Evolutionary conservation across 441 rosid genomes (phyloP).

Genomic region (Pelargonium fulgidum): DNA sequence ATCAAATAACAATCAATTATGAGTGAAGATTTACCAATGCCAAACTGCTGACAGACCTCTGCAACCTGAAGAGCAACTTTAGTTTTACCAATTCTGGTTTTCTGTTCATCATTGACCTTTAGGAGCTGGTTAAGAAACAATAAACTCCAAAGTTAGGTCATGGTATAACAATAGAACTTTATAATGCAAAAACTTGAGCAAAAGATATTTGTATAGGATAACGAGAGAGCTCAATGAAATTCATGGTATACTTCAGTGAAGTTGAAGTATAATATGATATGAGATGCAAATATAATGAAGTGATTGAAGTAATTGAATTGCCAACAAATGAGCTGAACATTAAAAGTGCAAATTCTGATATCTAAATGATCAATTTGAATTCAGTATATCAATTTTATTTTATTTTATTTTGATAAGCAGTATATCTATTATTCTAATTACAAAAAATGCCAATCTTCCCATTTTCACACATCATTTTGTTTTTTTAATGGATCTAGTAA

Average conservation of each 20-base stretch:
- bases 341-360: background rate
- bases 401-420: no score
- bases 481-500: background rate
- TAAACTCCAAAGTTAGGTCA: slow-evolving; percentile 6
- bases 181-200: slow-evolving; percentile 5
- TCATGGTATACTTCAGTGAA: slow-evolving; percentile 2
- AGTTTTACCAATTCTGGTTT: slow-evolving; percentile 16
- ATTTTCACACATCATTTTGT: background rate
- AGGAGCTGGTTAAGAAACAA: slow-evolving; percentile 19
- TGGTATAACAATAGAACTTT: background rate
- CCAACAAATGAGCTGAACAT: background rate
- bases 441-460: background rate
- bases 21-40: background rate
- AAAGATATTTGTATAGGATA: background rate
- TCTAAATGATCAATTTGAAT: background rate
- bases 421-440: no score
- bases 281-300: background rate
- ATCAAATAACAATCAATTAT: background rate
- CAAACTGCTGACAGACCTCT: slow-evolving; percentile 12
- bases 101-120: slow-evolving; percentile 21
- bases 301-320: background rate
- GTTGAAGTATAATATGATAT: background rate
- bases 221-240: background rate
- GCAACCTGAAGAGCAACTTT: slow-evolving; percentile 18
- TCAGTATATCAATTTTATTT: no score